Evolutionary conservation across 768 basidiomycete genomes (phyloP), one percentile per base, ranked within the genome.

Genomic region (Mycena capillaripes): DNA sequence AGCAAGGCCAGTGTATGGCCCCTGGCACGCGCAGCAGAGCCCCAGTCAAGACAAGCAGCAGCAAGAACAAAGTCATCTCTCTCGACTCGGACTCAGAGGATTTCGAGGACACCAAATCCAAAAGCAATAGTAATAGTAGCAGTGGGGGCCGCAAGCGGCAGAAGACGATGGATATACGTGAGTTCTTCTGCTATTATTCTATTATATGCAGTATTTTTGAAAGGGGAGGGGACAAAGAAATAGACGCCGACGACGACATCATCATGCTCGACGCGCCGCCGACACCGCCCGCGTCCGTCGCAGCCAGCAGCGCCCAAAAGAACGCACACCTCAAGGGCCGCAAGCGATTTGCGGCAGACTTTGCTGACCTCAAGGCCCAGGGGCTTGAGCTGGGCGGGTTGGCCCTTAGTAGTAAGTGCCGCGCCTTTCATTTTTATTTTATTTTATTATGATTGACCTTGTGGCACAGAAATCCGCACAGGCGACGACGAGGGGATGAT

Each of bases 401-500:
- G 66, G 77, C 77, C 36, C 68, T 90, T 32, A 82, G 81, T 64
- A 81, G 90, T 90, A 71, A 48, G 85, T 80, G 2, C 38, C 3
- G 38, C n/a, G 38, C 38, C 16, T 23, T 25, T 42, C 21, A 46
- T 50, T 50, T 19, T 9, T 23, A 66, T 16, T 32, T 21, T 32
- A 3, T 10, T 29, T 36, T 11, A n/a, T n/a, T n/a, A n/a, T n/a
- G n/a, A n/a, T n/a, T n/a, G n/a, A n/a, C n/a, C n/a, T n/a, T 34
- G 17, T 76, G n/a, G n/a, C n/a, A n/a, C n/a, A 93, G 91, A 79
- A 61, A 77, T 91, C n/a, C 78, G 81, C 32, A 53, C 84, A 29
- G 91, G 91, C 30, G 91, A 92, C 30, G 91, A 92, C 59, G 91
- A 92, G 72, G 91, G 90, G 19, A 84, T 87, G n/a, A 80, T 93